phyloP scores from a whole-genome alignment of 2,329 filamentous ascomycete genomes.

The Macrophomina tecta region DNA sequence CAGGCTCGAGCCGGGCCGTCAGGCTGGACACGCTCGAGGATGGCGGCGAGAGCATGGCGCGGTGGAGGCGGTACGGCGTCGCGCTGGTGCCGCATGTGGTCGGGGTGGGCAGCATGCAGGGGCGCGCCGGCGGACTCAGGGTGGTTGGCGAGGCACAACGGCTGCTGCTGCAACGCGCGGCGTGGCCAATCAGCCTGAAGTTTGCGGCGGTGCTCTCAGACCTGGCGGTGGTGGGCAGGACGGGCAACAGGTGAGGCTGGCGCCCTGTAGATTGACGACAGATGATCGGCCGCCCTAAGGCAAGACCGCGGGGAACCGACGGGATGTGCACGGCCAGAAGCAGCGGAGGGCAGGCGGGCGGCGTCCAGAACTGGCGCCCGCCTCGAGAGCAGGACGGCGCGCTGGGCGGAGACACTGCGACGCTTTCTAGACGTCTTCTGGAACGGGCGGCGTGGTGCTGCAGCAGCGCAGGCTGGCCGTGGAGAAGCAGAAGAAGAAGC shows the following conservation, averaged over 20 bases:
- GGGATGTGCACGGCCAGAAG: not conserved
- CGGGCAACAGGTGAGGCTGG: not conserved
- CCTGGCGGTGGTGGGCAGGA: not conserved
- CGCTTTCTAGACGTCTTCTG: constrained; percentile 15
- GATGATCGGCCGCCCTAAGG: not conserved
- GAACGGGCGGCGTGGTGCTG: not conserved
- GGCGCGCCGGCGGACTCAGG: not conserved
- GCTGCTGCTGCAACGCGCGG: not conserved
- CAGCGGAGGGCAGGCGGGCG: not conserved
- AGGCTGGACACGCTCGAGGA: not conserved
- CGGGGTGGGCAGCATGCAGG: not conserved
- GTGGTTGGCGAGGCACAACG: constrained; percentile 10
- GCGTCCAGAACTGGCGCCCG: constrained; percentile 1
- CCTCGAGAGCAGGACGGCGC: not conserved
- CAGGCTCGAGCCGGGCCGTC: not conserved
- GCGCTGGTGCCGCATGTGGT: not conserved
- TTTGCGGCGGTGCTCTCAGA: not conserved
- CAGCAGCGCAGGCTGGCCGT: not conserved
- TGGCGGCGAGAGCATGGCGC: not conserved
- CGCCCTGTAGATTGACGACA: constrained; percentile 14
- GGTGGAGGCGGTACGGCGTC: not conserved
- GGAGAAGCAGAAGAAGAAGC: not conserved
- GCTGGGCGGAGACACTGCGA: not conserved
- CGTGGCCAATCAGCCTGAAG: constrained; percentile 14
- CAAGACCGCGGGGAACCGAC: not conserved